Conservation (phyloP, 192 early-diverging fungal genomes). For the Backusella australiensis region DNA sequence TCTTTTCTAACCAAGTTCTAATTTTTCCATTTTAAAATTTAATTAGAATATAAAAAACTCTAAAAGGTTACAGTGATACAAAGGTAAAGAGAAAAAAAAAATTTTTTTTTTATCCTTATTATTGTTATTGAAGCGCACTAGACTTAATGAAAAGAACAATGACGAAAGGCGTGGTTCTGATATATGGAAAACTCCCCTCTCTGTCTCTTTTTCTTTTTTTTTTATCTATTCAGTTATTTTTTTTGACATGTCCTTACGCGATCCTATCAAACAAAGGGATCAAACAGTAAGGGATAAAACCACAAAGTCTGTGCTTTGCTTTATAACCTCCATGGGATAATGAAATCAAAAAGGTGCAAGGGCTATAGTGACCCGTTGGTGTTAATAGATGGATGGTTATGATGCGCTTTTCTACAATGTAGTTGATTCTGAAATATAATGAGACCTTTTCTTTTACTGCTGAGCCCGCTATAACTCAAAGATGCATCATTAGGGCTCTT, state of each 20-base stretch:
- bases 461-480: background rate
- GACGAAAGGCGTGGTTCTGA: background rate
- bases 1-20: background rate
- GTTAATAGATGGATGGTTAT: background rate
- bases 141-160: background rate
- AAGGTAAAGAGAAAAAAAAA: background rate
- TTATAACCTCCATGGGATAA: background rate
- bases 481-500: background rate
- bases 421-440: background rate
- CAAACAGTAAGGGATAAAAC: background rate
- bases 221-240: background rate
- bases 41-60: background rate
- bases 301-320: background rate
- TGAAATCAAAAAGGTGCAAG: background rate
- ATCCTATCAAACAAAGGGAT: background rate
- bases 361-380: background rate
- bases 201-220: background rate
- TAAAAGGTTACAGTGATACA: background rate
- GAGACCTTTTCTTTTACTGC: background rate
- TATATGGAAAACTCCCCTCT: background rate
- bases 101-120: background rate
- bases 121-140: background rate
- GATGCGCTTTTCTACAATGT: background rate
- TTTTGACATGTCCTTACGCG: background rate
- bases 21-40: constrained; percentile 1